These are phyloP conservation scores for Saccharomyces hybrid DNA, from an alignment of 1,139 yeast genomes.

Conservation along the genomic window DNA sequence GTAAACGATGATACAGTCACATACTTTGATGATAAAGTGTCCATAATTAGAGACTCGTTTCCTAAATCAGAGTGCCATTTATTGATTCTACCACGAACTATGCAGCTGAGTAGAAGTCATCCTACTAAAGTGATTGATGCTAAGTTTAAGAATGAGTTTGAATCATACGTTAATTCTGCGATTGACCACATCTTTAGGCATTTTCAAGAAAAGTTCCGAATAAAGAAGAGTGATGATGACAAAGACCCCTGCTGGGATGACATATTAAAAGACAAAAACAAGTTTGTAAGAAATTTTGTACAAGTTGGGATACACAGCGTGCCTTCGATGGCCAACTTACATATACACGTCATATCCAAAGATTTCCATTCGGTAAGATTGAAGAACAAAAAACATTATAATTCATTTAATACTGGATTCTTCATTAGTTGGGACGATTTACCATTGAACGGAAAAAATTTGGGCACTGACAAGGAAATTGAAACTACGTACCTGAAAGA, in stretches of 20 bases:
- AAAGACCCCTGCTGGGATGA: not conserved
- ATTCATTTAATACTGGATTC: conserved; percentile 60
- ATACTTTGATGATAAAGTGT: conserved; percentile 44
- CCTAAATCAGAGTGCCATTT: conserved; percentile 61
- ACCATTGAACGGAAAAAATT: conserved; percentile 23
- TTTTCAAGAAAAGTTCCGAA: conserved; percentile 24
- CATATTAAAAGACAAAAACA: conserved; percentile 20
- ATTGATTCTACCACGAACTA: conserved; percentile 51
- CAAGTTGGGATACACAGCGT: conserved; percentile 60
- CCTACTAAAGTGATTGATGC: conserved; percentile 50
- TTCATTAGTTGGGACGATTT: conserved; percentile 48
- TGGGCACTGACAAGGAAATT: conserved; percentile 23
- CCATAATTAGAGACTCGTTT: conserved; percentile 52
- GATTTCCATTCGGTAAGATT: conserved; percentile 51
- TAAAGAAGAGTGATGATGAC: conserved; percentile 5
- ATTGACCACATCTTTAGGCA: conserved; percentile 36
- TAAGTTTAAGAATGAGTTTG: conserved; percentile 31
- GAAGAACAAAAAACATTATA: conserved; percentile 62
- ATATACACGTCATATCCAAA: conserved; percentile 61
- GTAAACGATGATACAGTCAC: conserved; percentile 27
- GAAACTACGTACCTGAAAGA: conserved; percentile 30
- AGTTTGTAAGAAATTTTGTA: conserved; percentile 35
- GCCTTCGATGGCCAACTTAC: conserved; percentile 65
- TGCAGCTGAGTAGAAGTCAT: conserved; percentile 36
- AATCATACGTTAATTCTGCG: conserved; percentile 40